These are phyloP conservation scores for Lodderomyces pseudojiufengensis DNA, from an alignment of 1,139 yeast species.

Conservation along the genomic window DNA sequence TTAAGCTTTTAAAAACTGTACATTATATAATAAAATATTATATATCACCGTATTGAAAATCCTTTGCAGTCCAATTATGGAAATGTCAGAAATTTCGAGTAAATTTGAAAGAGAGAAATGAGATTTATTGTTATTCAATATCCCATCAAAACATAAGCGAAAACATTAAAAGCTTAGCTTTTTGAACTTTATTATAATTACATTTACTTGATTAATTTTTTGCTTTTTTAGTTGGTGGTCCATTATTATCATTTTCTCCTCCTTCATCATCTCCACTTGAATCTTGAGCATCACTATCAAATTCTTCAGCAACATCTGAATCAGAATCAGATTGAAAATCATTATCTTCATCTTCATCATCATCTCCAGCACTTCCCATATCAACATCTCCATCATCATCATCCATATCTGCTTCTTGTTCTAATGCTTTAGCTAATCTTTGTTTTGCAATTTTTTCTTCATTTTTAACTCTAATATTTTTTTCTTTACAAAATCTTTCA, in stretches of 20 bases:
- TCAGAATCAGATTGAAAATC: conserved; percentile 63
- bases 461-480: conserved; percentile 77
- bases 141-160: no score
- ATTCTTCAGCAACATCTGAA: conserved; percentile 83
- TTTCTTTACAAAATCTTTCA: conserved; percentile 72
- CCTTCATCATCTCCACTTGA: conserved; percentile 34
- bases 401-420: conserved; percentile 66
- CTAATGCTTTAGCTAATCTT: conserved; percentile 72
- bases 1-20: no score
- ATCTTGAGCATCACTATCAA: conserved; percentile 64
- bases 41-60: no score
- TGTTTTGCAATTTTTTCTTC: conserved; percentile 88
- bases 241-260: conserved; percentile 26
- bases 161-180: no score
- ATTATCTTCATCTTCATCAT: conserved; percentile 67
- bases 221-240: conserved; percentile 46
- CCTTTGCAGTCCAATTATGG: no score
- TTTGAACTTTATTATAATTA: no score
- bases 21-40: no score
- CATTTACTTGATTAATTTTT: conserved; percentile 1
- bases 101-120: no score
- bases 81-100: no score
- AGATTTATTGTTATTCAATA: no score
- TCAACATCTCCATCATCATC: conserved; percentile 57
- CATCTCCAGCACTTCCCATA: conserved; percentile 72